phyloP scores from a whole-genome alignment of 805 yeast genomes.

The Lipomyces starkeyi region DNA sequence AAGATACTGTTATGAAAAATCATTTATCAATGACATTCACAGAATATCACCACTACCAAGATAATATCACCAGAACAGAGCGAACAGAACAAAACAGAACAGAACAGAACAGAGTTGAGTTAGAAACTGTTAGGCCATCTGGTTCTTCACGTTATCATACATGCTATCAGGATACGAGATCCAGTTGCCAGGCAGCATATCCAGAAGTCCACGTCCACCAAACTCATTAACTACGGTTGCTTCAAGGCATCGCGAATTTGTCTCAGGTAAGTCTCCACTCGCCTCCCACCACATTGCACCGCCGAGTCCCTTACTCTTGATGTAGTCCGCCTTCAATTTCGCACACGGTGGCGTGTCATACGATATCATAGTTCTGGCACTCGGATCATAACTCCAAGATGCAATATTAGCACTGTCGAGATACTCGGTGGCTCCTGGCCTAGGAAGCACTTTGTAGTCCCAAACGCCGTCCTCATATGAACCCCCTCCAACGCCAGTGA shows the following conservation, averaged over 20 bases:
- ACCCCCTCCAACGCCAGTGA: slow-evolving; percentile 41
- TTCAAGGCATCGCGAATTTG: slow-evolving; percentile 17
- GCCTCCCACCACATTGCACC: slow-evolving; percentile 99
- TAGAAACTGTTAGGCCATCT: neutral
- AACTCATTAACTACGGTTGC: slow-evolving; percentile 7
- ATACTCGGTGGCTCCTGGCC: slow-evolving; percentile 51
- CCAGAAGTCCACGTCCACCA: slow-evolving; percentile 14
- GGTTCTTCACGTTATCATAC: neutral
- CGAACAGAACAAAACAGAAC: neutral
- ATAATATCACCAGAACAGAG: neutral
- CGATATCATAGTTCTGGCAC: slow-evolving; percentile 52
- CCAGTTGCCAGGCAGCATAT: slow-evolving; percentile 10
- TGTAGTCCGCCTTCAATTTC: slow-evolving; percentile 64
- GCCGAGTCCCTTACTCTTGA: slow-evolving; percentile 56
- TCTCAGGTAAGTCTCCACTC: slow-evolving; percentile 49
- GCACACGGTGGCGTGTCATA: slow-evolving; percentile 71
- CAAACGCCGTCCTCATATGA: slow-evolving; percentile 58
- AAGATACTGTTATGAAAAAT: neutral
- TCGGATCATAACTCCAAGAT: slow-evolving; percentile 57
- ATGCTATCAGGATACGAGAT: slow-evolving; percentile 9
- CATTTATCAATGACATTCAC: neutral
- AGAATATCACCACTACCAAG: neutral
- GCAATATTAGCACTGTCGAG: slow-evolving; percentile 62
- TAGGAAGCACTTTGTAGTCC: slow-evolving; percentile 63
- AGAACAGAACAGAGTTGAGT: neutral